phyloP scores from a whole-genome alignment of 2,329 filamentous ascomycete species.

The Ceratocystis lukuohia region DNA sequence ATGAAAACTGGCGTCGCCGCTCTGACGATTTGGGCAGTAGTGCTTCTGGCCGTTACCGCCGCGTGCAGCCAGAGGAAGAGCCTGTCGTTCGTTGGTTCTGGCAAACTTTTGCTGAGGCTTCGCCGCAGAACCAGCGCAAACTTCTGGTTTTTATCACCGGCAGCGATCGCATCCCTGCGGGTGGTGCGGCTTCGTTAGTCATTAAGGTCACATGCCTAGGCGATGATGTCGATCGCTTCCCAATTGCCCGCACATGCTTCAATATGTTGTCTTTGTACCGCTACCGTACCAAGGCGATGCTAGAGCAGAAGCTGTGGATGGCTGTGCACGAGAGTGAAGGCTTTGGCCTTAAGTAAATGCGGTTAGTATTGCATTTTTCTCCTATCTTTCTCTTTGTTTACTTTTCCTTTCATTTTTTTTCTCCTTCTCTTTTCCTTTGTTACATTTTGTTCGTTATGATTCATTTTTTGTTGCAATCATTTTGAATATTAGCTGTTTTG shows the following conservation, averaged over 20 bases:
- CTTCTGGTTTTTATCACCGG: constrained; percentile 79
- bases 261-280: constrained; percentile 68
- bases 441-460: not conserved
- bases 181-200: constrained; percentile 65
- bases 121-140: constrained; percentile 57
- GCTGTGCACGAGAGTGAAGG: constrained; percentile 85
- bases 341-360: constrained; percentile 65
- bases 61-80: constrained; percentile 33
- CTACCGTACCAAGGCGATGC: constrained; percentile 50
- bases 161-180: constrained; percentile 79
- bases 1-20: constrained; percentile 58
- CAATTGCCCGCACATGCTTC: constrained; percentile 82
- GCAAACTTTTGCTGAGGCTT: constrained; percentile 58
- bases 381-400: not conserved
- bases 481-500: not conserved
- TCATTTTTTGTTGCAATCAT: too few relatives aligned
- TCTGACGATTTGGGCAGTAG: constrained; percentile 24
- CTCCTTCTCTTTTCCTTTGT: not conserved
- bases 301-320: constrained; percentile 65
- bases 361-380: not conserved
- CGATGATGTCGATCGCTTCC: constrained; percentile 60
- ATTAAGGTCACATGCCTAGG: constrained; percentile 67
- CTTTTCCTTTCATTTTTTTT: not conserved
- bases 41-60: constrained; percentile 33
- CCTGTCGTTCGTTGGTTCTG: constrained; percentile 76